Conservation (phyloP, 257 asterid genomes). For the Salvia rosmarinus region DNA sequence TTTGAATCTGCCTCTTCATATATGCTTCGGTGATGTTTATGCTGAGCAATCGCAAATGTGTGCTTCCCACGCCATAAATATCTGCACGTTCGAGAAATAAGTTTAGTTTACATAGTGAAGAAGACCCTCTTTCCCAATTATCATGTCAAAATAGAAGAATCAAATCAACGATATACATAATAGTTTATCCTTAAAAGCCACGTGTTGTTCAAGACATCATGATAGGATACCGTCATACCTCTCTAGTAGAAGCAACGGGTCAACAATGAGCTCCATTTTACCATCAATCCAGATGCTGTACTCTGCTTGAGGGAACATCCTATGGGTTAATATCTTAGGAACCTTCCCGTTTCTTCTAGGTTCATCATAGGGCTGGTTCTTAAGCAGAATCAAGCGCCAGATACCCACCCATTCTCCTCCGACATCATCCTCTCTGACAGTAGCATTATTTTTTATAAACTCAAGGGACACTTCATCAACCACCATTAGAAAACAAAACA, state of each 20-base stretch:
- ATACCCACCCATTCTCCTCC: conserved; percentile 94
- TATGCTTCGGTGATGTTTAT: conserved; percentile 75
- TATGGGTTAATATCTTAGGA: conserved; percentile 94
- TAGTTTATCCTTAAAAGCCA: not conserved
- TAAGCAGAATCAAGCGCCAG: conserved; percentile 87
- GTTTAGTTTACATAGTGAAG: not conserved
- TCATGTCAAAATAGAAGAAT: not conserved
- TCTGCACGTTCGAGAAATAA: conserved; percentile 46
- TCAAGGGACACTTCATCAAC: conserved; percentile 89
- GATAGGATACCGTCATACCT: conserved; percentile 55
- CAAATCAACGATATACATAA: conserved; percentile 18
- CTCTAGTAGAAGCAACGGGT: conserved; percentile 89
- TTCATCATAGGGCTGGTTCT: conserved; percentile 93
- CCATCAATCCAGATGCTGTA: conserved; percentile 99
- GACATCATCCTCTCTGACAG: conserved; percentile 70
- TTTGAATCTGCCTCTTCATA: conserved; percentile 94
- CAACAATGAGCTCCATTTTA: conserved; percentile 97
- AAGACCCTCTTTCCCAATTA: not conserved
- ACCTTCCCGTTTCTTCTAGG: conserved; percentile 99
- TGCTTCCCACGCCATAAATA: conserved; percentile 91
- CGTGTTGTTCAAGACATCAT: conserved; percentile 7
- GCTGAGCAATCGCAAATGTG: conserved; percentile 96
- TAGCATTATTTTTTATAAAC: conserved; percentile 67
- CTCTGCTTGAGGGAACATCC: conserved; percentile 86
- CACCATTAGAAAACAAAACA: conserved; percentile 94